These are phyloP conservation scores for Aspergillus calidoustus DNA, from an alignment of 2,329 filamentous ascomycete species.

Conservation along the genomic window DNA sequence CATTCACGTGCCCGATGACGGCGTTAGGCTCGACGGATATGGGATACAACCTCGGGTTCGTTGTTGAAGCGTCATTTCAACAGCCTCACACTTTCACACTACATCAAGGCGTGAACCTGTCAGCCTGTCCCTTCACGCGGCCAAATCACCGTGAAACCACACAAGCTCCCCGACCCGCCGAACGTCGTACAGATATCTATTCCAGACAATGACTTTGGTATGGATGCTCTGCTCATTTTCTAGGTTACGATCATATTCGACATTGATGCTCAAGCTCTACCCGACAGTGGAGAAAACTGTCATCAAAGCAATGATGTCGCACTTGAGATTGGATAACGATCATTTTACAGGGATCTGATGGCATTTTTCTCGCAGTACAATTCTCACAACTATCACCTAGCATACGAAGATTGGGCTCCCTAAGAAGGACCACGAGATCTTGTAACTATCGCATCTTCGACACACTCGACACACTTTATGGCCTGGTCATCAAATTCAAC, in stretches of 20 bases:
- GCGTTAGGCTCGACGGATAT: constrained; percentile 12
- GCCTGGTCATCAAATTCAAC: constrained; percentile 30
- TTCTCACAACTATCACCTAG: no score
- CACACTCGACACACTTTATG: constrained; percentile 1
- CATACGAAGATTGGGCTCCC: no score
- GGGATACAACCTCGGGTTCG: constrained; percentile 12
- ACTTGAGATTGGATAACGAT: no score
- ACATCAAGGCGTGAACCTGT: constrained; percentile 11
- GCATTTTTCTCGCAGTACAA: no score
- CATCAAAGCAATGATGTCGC: no score
- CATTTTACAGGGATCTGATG: no score
- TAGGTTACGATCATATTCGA: constrained; percentile 1
- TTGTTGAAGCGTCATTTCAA: constrained; percentile 15
- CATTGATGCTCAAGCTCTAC: neutral
- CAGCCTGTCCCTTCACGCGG: constrained; percentile 15
- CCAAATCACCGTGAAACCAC: constrained; percentile 25
- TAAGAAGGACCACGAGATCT: no score
- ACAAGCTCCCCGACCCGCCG: constrained; percentile 17
- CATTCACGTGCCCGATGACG: constrained; percentile 21
- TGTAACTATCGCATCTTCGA: no score
- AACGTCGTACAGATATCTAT: constrained; percentile 23
- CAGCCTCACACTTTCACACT: constrained; percentile 24
- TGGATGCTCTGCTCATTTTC: constrained; percentile 3
- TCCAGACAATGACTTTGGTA: constrained; percentile 3
- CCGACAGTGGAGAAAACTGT: no score